phyloP scores from a whole-genome alignment of 805 yeast species.

The Brettanomyces custersianus region DNA sequence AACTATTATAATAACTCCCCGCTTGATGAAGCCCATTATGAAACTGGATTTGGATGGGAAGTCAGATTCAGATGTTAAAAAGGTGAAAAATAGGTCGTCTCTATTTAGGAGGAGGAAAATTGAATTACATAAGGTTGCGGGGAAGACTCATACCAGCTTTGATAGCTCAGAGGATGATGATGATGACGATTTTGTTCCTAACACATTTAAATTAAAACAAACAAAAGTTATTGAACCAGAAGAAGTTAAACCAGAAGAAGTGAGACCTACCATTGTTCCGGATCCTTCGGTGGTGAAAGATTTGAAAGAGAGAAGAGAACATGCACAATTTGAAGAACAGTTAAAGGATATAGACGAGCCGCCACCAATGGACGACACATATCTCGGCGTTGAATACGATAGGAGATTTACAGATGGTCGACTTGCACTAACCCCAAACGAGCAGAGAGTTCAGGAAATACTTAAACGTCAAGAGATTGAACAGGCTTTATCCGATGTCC shows the following conservation, averaged over 20 bases:
- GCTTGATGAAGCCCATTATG: too few species aligned
- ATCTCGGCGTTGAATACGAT: constrained; percentile 13
- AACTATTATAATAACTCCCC: too few species aligned
- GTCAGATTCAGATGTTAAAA: too few species aligned
- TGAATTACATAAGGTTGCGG: too few species aligned
- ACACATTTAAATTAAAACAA: background rate
- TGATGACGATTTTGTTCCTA: background rate
- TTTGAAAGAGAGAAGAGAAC: constrained; percentile 6
- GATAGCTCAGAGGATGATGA: constrained; percentile 4
- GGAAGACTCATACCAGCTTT: too few species aligned
- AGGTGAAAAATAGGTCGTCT: too few species aligned
- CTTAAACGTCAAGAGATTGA: constrained; percentile 24
- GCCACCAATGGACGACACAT: constrained; percentile 4
- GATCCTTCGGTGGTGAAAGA: constrained; percentile 5
- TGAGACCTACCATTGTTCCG: background rate
- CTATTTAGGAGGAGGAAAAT: too few species aligned
- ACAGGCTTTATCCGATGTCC: constrained; percentile 25
- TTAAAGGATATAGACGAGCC: constrained; percentile 4
- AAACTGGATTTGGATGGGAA: too few species aligned
- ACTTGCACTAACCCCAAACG: constrained; percentile 22
- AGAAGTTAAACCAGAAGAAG: constrained; percentile 1
- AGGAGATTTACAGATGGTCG: constrained; percentile 19
- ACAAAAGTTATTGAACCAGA: background rate
- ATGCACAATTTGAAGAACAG: too few species aligned
- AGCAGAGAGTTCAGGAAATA: constrained; percentile 17